Evolutionary conservation across 2,329 filamentous ascomycete species (phyloP), one percentile per base, ranked within the genome.

Genomic region (Uncinocarpus reesii): DNA sequence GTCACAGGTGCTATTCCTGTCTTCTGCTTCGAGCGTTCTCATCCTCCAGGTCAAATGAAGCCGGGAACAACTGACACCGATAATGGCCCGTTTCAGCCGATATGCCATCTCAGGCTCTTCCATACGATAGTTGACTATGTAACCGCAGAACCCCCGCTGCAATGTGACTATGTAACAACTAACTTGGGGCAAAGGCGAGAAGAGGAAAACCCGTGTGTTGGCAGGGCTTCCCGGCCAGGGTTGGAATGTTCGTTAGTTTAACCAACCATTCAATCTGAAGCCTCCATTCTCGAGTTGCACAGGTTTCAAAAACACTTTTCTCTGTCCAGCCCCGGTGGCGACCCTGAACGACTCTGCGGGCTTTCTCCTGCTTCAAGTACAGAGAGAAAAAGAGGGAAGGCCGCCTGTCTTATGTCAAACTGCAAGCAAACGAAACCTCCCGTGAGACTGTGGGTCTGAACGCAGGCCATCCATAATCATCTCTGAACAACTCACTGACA

Each of bases 131-230:
- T n/a, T n/a, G n/a, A n/a, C n/a, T n/a, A n/a, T n/a, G n/a, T n/a
- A n/a, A n/a, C n/a, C n/a, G n/a, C n/a, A n/a, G n/a, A n/a, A 16
- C 2, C 15, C 16, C 34, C n/a, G 10, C 38, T 18, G 8, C 23
- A 11, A 13, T 8, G 24, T 42, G 24, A 42, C n/a, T 20, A 8
- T 40, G 36, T 7, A 4, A n/a, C 35, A 23, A 11, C 3, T 13
- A 3, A 29, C 31, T 23, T 23, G 35, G 38, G 38, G 38, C 24
- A 42, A 16, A 29, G 8, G 38, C 6, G 23, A 42, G 23, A 8
- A 15, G 21, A 42, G n/a, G n/a, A n/a, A n/a, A n/a, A n/a, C n/a
- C 38, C 16, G 23, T 45, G 42, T 37, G 42, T 28, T 45, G 42
- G 42, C 42, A 45, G 23, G 32, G 42, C 42, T 37, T 36, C 32